Evolutionary conservation across 352 stramenopile species (phyloP), one percentile per base, ranked within the genome.

Genomic region (Phytophthora meadii): DNA sequence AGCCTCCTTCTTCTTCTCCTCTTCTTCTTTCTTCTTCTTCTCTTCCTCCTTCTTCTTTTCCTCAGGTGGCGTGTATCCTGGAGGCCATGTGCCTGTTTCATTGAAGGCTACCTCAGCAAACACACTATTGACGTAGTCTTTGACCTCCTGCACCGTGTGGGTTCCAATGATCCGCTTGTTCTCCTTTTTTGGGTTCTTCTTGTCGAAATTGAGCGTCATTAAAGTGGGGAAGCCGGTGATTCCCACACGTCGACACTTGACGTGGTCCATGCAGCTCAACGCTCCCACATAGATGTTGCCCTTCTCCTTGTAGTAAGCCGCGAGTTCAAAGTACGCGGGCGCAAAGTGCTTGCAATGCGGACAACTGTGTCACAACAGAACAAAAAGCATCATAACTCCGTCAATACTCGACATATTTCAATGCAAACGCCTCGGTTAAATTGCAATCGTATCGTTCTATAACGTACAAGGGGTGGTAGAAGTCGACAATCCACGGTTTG

Each of bases 391-490:
- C 47, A 57, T 64, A 56, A 52, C 45, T 68, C 27, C 22, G 39
- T 77, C 55, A 76, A 34, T 64, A 36, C 11, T 56, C 7, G 9
- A 1, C 40, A 36, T 32, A 62, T 61, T 45, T 36, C 30, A 10
- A 30, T 19, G 50, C 7, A 10, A 61, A 49, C 52, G 37, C 0
- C 24, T 19, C 34, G n/a, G 14, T 15, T 12, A 58, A n/a, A 32
- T 12, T 55, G 54, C 24, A 15, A 25, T 4, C 2, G 15, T 5
- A n/a, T 3, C 48, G 41, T 37, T 55, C 4, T 22, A 46, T n/a
- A 27, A 77, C 83, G 65, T 83, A 94, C 86, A 92, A 94, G 7
- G 86, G 86, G 61, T 94, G 86, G 65, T 94, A 94, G 65, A 94
- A 94, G 73, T 94, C 84, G 24, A 94, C 76, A 48, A 94, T 68